Base-by-base conservation (phyloP, 75 land plant genomes). In the Pinus albicaulis region DNA sequence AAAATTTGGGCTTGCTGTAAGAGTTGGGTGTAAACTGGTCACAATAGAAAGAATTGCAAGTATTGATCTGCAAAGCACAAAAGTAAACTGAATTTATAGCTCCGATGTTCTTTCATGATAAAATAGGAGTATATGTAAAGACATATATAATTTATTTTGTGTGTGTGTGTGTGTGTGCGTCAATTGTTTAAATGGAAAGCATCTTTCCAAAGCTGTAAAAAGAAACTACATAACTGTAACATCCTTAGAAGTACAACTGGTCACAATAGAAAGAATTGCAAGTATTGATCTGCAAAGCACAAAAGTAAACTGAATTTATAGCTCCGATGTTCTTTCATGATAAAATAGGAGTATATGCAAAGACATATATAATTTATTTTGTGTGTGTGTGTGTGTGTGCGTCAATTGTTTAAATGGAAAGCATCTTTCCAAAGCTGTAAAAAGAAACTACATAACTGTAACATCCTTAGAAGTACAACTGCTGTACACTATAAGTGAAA, bases 221-320 rank as follows among this genome's bases (percentile, higher is more conserved):
- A 48, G 48, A 48, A 10, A 48, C 53, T 48, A 48, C 0, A 48
- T 48, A 48, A 11, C 2, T 44, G 48, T 44, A 41, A 41, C 7
- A 41, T 41, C 48, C 6, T 41, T 5, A 41, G 6, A n/a, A n/a
- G n/a, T n/a, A n/a, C n/a, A 92, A 94, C 36, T 80, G 80, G 72
- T 94, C 95, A 80, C 98, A 92, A 59, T 94, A 94, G 66, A 92
- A 94, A 36, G 91, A 89, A 63, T 92, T 94, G 80, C 98, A 94
- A 20, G 98, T 92, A 81, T 92, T 85, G 20, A 94, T 92, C 98
- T 94, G 91, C 79, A 86, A 59, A 41, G 13, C 12, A 22, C 77
- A 71, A 11, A 11, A 60, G 63, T 3, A 23, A 60, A 13, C 1
- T 23, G 12, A 60, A 60, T 60, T 59, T 59, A 7, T 7, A 60